phyloP scores from a whole-genome alignment of 2,329 filamentous ascomycete species.

The Chaetomiaceae sp. region DNA sequence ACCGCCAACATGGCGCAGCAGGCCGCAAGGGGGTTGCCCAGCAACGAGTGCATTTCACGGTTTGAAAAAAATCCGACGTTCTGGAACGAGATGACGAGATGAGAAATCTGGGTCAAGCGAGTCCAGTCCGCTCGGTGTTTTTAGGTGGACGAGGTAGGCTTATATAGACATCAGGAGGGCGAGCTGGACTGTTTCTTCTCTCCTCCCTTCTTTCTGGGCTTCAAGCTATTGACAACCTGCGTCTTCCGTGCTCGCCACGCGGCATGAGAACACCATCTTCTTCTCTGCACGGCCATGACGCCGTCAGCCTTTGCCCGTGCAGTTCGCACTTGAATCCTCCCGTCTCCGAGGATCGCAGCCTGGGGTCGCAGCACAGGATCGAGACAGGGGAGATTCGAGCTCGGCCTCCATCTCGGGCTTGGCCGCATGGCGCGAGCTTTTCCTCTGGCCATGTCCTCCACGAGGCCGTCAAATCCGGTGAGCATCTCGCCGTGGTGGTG shows the following conservation, averaged over 20 bases:
- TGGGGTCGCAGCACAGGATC: constrained; percentile 1
- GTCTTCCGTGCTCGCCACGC: not conserved
- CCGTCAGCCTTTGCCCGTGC: not conserved
- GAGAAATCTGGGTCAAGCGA: not conserved
- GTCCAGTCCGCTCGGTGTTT: no score
- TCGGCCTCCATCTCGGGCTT: not conserved
- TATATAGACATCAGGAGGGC: not conserved
- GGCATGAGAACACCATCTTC: not conserved
- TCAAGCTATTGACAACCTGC: not conserved
- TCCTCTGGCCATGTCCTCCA: no score
- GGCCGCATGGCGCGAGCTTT: not conserved
- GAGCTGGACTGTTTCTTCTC: not conserved
- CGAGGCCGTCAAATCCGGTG: not conserved
- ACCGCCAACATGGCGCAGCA: constrained; percentile 12
- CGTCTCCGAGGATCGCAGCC: not conserved
- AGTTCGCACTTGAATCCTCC: not conserved
- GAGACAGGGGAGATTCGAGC: not conserved
- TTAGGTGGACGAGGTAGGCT: not conserved
- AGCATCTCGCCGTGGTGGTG: not conserved
- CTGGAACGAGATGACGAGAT: not conserved
- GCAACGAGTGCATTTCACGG: not conserved
- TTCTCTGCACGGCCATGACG: no score
- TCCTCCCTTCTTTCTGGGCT: not conserved
- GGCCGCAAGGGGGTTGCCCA: not conserved
- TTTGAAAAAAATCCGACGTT: no score